Conservation (phyloP, 495 filamentous ascomycete genomes). For the Podospora sp. region DNA sequence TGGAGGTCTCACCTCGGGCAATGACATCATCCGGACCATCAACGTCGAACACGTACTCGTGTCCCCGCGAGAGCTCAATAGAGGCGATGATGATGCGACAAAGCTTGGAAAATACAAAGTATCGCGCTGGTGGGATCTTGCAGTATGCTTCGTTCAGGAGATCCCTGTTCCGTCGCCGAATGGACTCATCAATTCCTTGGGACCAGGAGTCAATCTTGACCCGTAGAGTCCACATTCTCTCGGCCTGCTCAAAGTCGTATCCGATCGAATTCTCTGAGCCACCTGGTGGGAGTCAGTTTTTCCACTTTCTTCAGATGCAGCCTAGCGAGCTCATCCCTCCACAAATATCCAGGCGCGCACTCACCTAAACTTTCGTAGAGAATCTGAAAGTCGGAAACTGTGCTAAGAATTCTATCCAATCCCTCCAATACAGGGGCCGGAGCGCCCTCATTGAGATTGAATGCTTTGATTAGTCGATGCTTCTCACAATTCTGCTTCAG, state of each 20-base stretch:
- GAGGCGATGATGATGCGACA: not conserved
- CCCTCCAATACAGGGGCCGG: no score
- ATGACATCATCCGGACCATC: constrained; percentile 1
- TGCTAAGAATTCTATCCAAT: not conserved
- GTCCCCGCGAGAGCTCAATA: no score
- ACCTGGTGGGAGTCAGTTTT: constrained; percentile 12
- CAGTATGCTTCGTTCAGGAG: constrained; percentile 29
- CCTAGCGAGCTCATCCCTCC: not conserved
- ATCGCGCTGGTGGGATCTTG: constrained; percentile 21
- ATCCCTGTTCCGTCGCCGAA: constrained; percentile 29
- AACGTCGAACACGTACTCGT: not conserved
- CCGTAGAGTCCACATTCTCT: constrained; percentile 24
- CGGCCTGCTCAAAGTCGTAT: constrained; percentile 18
- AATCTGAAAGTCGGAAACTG: not conserved
- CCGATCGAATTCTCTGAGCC: constrained; percentile 13
- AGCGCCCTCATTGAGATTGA: not conserved
- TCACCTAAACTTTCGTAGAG: not conserved
- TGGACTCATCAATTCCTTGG: constrained; percentile 26
- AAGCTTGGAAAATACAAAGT: not conserved
- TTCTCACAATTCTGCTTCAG: not conserved
- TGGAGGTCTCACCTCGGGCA: not conserved
- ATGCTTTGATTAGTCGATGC: not conserved
- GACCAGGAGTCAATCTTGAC: constrained; percentile 33
- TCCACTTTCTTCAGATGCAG: not conserved
- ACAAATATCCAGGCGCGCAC: not conserved